Evolutionary conservation across 495 filamentous ascomycete species (phyloP), one percentile per base, ranked within the genome.

Genomic region (Aeminium ludgeri): DNA sequence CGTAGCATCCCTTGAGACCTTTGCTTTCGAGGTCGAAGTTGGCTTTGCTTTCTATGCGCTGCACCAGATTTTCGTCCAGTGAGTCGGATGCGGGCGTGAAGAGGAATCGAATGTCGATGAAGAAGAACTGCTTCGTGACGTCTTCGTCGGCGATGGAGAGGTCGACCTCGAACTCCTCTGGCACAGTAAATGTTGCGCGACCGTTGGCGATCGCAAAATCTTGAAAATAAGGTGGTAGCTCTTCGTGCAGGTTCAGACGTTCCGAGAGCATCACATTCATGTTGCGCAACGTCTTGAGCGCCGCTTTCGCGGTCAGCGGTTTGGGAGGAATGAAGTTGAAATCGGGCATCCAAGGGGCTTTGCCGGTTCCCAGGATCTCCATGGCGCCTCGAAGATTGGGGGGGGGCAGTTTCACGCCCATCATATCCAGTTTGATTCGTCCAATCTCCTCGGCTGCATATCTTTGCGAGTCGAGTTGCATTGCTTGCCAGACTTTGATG

Each of bases 381-480:
- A 94, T 59, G 6, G 91, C 91, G 2, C 91, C 95, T 57, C 74
- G 78, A 18, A 96, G 63, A 59, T 97, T 89, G 1, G 89, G 89
- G 53, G 82, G 87, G 10, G 80, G 81, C 34, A 91, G 65, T 55
- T 82, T 78, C 27, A 64, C 63, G 19, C 53, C 63, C 17, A 66
- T 64, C 37, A 89, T 66, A 38, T 74, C 68, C 44, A 69, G 58
- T 59, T 89, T 86, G 48, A 82, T 62, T 25, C 79, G 66, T 33
- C 74, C 72, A 41, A 93, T 60, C 43, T 67, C 66, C 38, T 70
- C 62, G 12, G 76, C 62, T 15, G 74, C 68, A 6, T 60, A 50
- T 23, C 66, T 55, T 47, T 80, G 84, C 29, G 65, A 55, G 20
- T 59, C 53, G 35, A 70, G 63, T 51, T 82, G 70, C 4, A 59